Conservation (phyloP, 306 rosid species). For the Malus sylvestris region DNA sequence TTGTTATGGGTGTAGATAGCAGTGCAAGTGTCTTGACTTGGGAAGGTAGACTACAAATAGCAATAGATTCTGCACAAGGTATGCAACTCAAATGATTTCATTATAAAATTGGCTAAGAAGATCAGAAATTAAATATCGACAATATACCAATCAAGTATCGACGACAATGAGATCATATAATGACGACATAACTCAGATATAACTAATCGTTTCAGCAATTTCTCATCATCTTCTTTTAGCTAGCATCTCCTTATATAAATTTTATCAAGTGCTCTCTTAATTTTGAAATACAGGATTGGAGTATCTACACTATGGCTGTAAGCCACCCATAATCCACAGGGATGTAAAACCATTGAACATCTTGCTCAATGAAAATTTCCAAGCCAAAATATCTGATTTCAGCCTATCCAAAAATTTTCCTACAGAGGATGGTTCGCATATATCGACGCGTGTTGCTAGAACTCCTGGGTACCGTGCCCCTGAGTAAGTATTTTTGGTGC, state of each 20-base stretch:
- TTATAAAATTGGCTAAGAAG: too few species aligned
- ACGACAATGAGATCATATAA: too few species aligned
- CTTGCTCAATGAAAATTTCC: conserved; percentile 30
- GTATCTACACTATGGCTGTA: conserved; percentile 18
- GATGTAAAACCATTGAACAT: conserved; percentile 50
- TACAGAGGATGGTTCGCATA: conserved; percentile 19
- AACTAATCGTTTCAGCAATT: neutral
- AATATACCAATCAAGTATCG: too few species aligned
- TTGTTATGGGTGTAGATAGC: neutral
- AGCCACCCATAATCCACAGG: conserved; percentile 32
- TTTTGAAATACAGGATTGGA: conserved; percentile 3
- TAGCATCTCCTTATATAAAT: too few species aligned
- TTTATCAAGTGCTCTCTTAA: neutral
- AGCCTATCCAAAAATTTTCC: conserved; percentile 34
- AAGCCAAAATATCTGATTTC: conserved; percentile 47
- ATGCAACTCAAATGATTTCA: neutral
- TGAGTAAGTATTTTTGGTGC: neutral
- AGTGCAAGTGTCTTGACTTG: conserved; percentile 15
- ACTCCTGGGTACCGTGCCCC: conserved; percentile 40
- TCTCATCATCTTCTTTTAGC: neutral
- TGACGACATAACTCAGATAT: too few species aligned
- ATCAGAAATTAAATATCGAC: too few species aligned
- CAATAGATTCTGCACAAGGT: conserved; percentile 37
- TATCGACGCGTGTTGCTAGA: conserved; percentile 34
- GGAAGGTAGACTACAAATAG: conserved; percentile 32